A percentile compares a stretch with the other conserved stretches of the same genome.
Conservation (phyloP, 768 basidiomycete genomes). For the Suillus bovinus region DNA sequence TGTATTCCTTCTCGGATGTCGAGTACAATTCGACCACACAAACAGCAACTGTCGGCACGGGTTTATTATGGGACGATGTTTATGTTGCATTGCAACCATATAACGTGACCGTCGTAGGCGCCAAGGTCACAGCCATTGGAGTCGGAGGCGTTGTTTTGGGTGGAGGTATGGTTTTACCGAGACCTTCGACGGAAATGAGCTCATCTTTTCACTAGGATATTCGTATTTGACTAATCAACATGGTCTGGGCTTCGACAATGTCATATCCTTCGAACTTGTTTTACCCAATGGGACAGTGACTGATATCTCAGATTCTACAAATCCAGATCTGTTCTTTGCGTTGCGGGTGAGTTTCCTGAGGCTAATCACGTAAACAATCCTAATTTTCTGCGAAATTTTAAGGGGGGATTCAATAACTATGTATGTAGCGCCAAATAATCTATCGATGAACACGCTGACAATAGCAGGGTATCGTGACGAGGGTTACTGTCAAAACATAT, state of each 20-base stretch:
- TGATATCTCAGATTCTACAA: conserved; percentile 33
- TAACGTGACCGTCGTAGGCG: conserved; percentile 59
- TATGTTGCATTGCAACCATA: conserved; percentile 48
- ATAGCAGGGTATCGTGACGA: conserved; percentile 57
- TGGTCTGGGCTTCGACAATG: conserved; percentile 57
- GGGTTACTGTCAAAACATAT: conserved; percentile 52
- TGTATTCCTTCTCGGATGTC: conserved; percentile 45
- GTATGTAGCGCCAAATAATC: conserved; percentile 25
- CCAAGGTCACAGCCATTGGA: conserved; percentile 57
- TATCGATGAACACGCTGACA: conserved; percentile 28
- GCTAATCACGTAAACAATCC: neutral
- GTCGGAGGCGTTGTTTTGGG: conserved; percentile 61
- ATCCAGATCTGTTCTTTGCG: conserved; percentile 45
- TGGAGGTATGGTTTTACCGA: conserved; percentile 40
- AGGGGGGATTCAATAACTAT: conserved; percentile 72
- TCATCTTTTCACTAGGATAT: conserved; percentile 52
- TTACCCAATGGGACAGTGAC: conserved; percentile 51
- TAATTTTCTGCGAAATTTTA: neutral
- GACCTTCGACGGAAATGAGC: neutral
- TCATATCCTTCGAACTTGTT: conserved; percentile 59
- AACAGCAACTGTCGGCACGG: conserved; percentile 41
- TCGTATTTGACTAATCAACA: conserved; percentile 65
- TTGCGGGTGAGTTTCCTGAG: conserved; percentile 39
- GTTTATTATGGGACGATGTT: conserved; percentile 65
- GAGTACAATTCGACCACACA: conserved; percentile 37